Base-by-base conservation (phyloP, 2,329 filamentous ascomycete genomes). In the Nemania serpens region DNA sequence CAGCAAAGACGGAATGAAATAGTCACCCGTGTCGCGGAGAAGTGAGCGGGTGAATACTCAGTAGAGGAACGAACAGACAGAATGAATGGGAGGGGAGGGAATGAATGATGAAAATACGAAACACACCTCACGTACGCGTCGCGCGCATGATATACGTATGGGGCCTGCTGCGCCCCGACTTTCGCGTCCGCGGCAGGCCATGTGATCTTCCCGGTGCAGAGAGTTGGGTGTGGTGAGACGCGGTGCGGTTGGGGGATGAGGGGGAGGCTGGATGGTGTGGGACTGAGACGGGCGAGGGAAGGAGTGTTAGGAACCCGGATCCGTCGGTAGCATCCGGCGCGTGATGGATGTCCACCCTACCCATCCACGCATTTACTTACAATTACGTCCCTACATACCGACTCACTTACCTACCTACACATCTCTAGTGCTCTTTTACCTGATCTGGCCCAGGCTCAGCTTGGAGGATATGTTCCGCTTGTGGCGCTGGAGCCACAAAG, bases 261-360 rank as follows among this genome's bases (percentile, higher is more conserved):
- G 25, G 53, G 37, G 18, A 22, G 39, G n/a, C 25, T 12, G 34
- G 34, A 11, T 29, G 39, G 17, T 15, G 36, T 18, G 41, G 18
- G 43, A 49, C 34, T 51, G 46, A 18, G 37, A 29, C 22, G 20
- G 33, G 4, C 20, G 22, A 48, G 46, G 29, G 13, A 51, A 9
- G 20, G 36, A 45, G 46, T 46, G 41, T 43, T 43, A 11, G 47
- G 33, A 51, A 56, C 57, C 61, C 61, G 61, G 61, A 57, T 58
- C 57, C 52, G 57, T 63, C 61, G 61, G 61, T 63, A 63, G 55
- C 57, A 63, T 57, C 58, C 61, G 61, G 61, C 57, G 61, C 61
- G 61, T 60, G 61, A 61, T 58, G 58, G 52, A 34, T 60, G 43
- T 36, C 57, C 43, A 45, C 46, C n/a, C 25, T 52, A 29, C 48